These are phyloP conservation scores for Fallopia convolvulus DNA, from an alignment of 148 eudicot genomes.

Conservation along the genomic window DNA sequence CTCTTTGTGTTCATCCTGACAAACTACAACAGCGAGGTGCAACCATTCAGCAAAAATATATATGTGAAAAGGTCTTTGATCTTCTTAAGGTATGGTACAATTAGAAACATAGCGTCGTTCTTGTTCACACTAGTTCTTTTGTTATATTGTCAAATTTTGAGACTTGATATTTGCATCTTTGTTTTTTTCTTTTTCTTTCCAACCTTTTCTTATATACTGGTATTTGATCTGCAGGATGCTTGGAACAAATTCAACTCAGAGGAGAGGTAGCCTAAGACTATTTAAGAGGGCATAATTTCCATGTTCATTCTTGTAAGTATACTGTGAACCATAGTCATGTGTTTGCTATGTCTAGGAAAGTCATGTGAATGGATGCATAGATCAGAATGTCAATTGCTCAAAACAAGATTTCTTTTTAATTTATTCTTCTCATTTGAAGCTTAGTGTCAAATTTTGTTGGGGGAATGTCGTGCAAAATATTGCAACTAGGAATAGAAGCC, in stretches of 20 bases:
- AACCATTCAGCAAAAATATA: constrained; percentile 79
- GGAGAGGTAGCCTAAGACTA: constrained; percentile 46
- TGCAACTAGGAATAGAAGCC: not conserved
- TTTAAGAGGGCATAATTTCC: not conserved
- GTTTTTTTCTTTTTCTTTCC: not conserved
- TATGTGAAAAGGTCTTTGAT: constrained; percentile 97
- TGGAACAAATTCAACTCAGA: constrained; percentile 94
- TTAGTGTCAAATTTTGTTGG: not conserved
- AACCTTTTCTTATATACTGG: not conserved
- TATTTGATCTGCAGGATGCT: constrained; percentile 49
- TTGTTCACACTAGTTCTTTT: not conserved
- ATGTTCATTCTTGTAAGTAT: constrained; percentile 5
- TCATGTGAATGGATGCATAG: constrained; percentile 16
- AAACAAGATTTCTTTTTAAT: not conserved
- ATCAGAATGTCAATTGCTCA: not conserved
- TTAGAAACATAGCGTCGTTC: constrained; percentile 9
- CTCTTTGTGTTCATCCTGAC: constrained; percentile 96
- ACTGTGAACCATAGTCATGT: not conserved
- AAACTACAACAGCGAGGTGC: constrained; percentile 98
- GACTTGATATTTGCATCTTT: not conserved
- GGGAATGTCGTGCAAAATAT: not conserved
- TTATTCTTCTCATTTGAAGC: too few relatives aligned
- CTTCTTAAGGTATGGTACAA: constrained; percentile 71
- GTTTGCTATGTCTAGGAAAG: not conserved
- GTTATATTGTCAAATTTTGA: not conserved